Evolutionary conservation across 495 filamentous ascomycete genomes (phyloP), one percentile per base, ranked within the genome.

Genomic region (Parathielavia hyrcaniae): DNA sequence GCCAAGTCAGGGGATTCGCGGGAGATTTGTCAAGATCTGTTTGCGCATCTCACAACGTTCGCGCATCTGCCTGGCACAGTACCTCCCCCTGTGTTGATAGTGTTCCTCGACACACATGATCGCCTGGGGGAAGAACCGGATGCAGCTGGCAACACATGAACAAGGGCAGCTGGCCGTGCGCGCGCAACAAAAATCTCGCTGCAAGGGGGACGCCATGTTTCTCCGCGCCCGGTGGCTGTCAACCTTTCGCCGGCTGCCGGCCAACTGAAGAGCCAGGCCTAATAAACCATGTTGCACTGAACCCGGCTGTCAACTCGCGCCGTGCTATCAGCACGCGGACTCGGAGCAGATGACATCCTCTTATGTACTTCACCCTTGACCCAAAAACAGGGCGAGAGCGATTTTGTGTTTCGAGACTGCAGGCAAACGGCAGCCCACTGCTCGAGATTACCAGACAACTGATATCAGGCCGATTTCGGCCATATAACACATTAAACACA

Each of bases 1-100:
- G 69, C 36, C 58, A 69, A 72, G 66, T 70, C 68, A 70, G 66
- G 66, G 69, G 68, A 61, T 58, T 47, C 41, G 50, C 61, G 50
- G 57, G 59, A 56, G 58, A 62, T 60, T 65, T 61, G 58, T 58
- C 41, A 60, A 68, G 68, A 72, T 72, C 69, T 51, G 32, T 23
- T 23, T 41, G 38, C 30, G 54, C 53, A 46, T 45, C 61, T 58
- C 44, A 47, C 62, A 59, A 61, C 58, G 61, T 19, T 43, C 44
- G 32, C 57, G 60, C 63, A 50, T 43, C 34, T 58, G 39, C 38
- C 44, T 13, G 36, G 54, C 40, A 17, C 41, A 55, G 53, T 39
- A n/a, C 43, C 34, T 39, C 38, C 20, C 23, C 10, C 22, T 45
- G 2, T 44, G 23, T 14, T 53, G 43, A 30, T 48, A 49, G 35